Percentiles rank a stretch among this genome's conserved stretches.
Evolutionary conservation across 805 yeast species (phyloP).

Genomic region (Candida xiaguanensis): DNA sequence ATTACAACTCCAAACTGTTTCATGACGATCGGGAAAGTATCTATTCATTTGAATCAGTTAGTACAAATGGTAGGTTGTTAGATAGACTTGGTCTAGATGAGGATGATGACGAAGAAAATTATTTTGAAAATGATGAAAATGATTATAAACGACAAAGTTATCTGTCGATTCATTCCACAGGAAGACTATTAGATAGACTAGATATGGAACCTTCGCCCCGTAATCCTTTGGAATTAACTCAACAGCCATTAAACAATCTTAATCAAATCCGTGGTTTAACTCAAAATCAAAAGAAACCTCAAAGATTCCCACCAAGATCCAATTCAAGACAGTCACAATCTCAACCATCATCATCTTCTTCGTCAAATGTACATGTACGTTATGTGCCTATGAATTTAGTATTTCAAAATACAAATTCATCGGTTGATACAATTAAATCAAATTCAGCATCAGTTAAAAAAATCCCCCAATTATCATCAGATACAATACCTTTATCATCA

Average conservation of each 20-base stretch:
- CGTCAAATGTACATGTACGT: conserved; percentile 10
- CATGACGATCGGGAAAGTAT: conserved; percentile 31
- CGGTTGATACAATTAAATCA: conserved; percentile 23
- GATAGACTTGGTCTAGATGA: conserved; percentile 34
- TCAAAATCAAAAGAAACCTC: not conserved
- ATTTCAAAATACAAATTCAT: conserved; percentile 19
- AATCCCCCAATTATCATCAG: not conserved
- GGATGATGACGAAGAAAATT: conserved; percentile 18
- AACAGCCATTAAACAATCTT: conserved; percentile 3
- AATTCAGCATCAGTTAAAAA: conserved; percentile 14
- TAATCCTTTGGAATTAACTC: not conserved
- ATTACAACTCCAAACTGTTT: not conserved
- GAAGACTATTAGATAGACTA: conserved; percentile 27
- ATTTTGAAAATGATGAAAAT: conserved; percentile 7
- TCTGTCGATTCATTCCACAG: conserved; percentile 24
- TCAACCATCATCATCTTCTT: not conserved
- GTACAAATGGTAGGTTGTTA: conserved; percentile 39
- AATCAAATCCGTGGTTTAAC: conserved; percentile 4
- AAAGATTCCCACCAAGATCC: not conserved
- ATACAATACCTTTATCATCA: conserved; percentile 6
- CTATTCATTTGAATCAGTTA: conserved; percentile 43
- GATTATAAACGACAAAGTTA: conserved; percentile 16
- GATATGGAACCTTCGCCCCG: conserved; percentile 16
- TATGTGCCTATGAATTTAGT: conserved; percentile 18
- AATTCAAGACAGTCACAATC: not conserved